Percentiles rank a stretch among this genome's conserved stretches.
Evolutionary conservation across 345 rosid species (phyloP).

Genomic region (Moringa oleifera): DNA sequence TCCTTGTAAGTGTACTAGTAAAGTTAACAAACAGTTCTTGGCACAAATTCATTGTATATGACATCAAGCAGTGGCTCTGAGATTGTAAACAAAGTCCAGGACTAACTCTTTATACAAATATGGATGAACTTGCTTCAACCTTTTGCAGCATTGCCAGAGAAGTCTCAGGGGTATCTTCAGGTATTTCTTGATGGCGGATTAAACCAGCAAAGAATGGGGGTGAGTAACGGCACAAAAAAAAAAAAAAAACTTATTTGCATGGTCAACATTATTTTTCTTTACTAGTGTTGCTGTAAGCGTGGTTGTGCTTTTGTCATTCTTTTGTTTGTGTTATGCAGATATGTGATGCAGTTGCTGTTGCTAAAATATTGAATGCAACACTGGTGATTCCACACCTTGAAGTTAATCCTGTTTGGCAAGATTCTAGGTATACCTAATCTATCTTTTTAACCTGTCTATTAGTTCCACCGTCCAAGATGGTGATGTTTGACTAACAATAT

Average conservation of each 20-base stretch:
- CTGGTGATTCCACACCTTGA: conserved; percentile 91
- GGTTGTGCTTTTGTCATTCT: not conserved
- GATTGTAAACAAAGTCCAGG: not conserved
- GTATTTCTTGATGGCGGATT: conserved; percentile 96
- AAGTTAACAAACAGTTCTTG: not conserved
- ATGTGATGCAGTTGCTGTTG: conserved; percentile 98
- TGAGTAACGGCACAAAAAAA: conserved; percentile 23
- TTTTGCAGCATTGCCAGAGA: conserved; percentile 49
- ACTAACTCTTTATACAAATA: not conserved
- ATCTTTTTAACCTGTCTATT: conserved; percentile 3
- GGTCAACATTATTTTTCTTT: not conserved
- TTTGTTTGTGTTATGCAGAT: conserved; percentile 37
- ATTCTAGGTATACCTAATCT: conserved; percentile 64
- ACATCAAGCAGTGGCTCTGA: not conserved
- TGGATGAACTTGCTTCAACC: conserved; percentile 6
- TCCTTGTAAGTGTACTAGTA: conserved; percentile 38
- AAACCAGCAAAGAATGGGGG: conserved; percentile 99
- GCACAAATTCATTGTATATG: not conserved
- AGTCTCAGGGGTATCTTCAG: conserved; percentile 68
- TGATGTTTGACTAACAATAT: not conserved
- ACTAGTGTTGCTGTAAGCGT: not conserved
- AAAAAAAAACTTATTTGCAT: not conserved
- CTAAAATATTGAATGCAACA: conserved; percentile 82
- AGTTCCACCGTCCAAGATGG: not conserved
- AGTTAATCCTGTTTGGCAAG: conserved; percentile 97